phyloP scores from a whole-genome alignment of 225 moss, liverwort and hornwort species.

The Pleurozium schreberi region DNA sequence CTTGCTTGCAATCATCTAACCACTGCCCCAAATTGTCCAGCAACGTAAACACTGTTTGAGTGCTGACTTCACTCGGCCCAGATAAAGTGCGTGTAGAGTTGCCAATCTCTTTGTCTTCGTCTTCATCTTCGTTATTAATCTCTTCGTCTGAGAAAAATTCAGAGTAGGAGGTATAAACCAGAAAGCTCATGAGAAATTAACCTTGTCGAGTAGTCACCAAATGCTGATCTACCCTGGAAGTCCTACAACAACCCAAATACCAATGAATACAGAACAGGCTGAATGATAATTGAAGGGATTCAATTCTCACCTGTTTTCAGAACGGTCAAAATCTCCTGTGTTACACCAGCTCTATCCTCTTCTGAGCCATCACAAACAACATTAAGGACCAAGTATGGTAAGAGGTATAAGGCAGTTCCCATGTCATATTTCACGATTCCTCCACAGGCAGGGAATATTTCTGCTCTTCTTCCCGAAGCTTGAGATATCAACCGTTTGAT shows the following conservation, averaged over 20 bases:
- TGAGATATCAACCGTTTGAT: conserved; percentile 80
- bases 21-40: conserved; percentile 92
- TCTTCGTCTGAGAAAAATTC: conserved; percentile 16
- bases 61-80: conserved; percentile 92
- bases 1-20: conserved; percentile 90
- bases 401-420: conserved; percentile 90
- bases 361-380: conserved; percentile 78
- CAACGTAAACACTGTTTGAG: conserved; percentile 86
- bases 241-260: background rate
- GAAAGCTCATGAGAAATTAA: background rate
- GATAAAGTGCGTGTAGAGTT: conserved; percentile 48
- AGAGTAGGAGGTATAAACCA: background rate
- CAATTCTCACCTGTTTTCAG: conserved; percentile 48
- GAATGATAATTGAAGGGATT: background rate
- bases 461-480: conserved; percentile 69
- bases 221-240: background rate
- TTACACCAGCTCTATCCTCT: conserved; percentile 70
- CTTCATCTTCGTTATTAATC: background rate
- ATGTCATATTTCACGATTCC: conserved; percentile 90
- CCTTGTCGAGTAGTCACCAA: background rate
- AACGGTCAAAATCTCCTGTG: conserved; percentile 83
- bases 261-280: background rate
- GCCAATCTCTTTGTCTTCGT: conserved; percentile 26
- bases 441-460: conserved; percentile 84
- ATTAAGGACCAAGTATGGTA: conserved; percentile 86